Conservation (phyloP, 495 filamentous ascomycete species). For the Trichoderma parareesei region DNA sequence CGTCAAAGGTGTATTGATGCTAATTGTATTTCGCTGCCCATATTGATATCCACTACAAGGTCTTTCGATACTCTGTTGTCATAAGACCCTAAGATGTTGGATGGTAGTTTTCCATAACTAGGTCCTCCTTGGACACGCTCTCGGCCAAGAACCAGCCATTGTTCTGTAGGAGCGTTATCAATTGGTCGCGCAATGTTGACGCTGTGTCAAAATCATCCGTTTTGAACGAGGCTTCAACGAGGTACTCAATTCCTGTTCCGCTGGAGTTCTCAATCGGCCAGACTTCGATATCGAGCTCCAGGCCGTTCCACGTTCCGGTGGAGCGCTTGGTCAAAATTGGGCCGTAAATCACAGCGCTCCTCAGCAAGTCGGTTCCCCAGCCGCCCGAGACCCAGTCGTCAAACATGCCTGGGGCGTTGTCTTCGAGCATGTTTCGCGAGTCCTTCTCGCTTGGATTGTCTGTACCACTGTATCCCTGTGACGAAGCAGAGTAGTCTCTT, state of each 20-base stretch:
- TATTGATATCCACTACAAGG: no score
- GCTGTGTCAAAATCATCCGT: constrained; percentile 9
- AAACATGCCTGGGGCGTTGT: constrained; percentile 25
- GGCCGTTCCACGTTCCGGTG: constrained; percentile 18
- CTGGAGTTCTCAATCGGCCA: constrained; percentile 20
- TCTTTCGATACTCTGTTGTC: neutral
- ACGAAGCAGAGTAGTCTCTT: constrained; percentile 14
- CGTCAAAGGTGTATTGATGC: no score
- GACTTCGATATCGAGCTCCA: constrained; percentile 21
- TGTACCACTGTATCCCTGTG: constrained; percentile 16
- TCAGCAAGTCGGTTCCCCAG: constrained; percentile 19
- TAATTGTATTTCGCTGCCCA: no score
- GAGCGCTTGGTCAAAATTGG: constrained; percentile 23
- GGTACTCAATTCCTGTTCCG: constrained; percentile 16
- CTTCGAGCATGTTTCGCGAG: constrained; percentile 19
- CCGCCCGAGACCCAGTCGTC: constrained; percentile 14
- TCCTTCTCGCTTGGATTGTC: constrained; percentile 17
- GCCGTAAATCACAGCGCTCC: constrained; percentile 16
- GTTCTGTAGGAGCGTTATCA: constrained; percentile 13
- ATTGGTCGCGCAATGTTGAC: neutral
- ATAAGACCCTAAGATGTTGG: neutral
- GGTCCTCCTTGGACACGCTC: constrained; percentile 19
- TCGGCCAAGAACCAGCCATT: constrained; percentile 19
- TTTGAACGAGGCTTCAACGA: constrained; percentile 27
- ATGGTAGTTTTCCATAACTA: constrained; percentile 20